Evolutionary conservation across 257 asterid species (phyloP).

Genomic region (Pogostemon cablin): DNA sequence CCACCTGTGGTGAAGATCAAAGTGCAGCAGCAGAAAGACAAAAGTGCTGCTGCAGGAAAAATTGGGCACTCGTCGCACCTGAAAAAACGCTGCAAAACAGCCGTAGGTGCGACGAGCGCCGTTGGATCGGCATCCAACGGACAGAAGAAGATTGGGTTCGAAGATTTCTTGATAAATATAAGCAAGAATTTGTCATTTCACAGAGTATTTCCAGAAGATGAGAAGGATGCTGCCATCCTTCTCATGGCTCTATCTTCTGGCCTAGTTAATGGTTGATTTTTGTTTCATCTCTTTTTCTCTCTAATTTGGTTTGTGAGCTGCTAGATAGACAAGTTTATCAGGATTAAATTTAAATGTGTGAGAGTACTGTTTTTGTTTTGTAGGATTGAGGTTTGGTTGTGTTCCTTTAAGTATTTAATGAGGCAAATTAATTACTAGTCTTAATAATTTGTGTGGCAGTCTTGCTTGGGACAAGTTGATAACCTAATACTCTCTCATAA

Average conservation of each 20-base stretch:
- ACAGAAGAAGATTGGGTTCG: slow-evolving; percentile 51
- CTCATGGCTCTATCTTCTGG: slow-evolving; percentile 94
- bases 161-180: slow-evolving; percentile 75
- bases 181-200: slow-evolving; percentile 69
- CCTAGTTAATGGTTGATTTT: slow-evolving; percentile 68
- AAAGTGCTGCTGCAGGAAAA: slow-evolving; percentile 26
- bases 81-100: slow-evolving; percentile 62
- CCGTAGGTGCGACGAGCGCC: neutral
- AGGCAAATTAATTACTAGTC: slow-evolving; percentile 11
- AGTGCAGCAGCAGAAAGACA: slow-evolving; percentile 48
- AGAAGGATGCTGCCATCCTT: slow-evolving; percentile 91
- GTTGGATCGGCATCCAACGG: slow-evolving; percentile 29
- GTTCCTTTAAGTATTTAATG: slow-evolving; percentile 16
- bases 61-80: slow-evolving; percentile 39
- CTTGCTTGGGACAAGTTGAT: slow-evolving; percentile 37
- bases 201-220: slow-evolving; percentile 86
- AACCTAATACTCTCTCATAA: slow-evolving; percentile 25
- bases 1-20: slow-evolving; percentile 54
- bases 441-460: slow-evolving; percentile 44
- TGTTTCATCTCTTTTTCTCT: neutral
- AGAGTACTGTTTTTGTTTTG: slow-evolving; percentile 2
- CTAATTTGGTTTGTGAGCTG: slow-evolving; percentile 26
- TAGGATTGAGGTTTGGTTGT: slow-evolving; percentile 29
- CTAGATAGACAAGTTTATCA: neutral
- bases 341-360: slow-evolving; percentile 26